Evolutionary conservation across 2,329 filamentous ascomycete species (phyloP).

Genomic region (Cordyceps cicadae): DNA sequence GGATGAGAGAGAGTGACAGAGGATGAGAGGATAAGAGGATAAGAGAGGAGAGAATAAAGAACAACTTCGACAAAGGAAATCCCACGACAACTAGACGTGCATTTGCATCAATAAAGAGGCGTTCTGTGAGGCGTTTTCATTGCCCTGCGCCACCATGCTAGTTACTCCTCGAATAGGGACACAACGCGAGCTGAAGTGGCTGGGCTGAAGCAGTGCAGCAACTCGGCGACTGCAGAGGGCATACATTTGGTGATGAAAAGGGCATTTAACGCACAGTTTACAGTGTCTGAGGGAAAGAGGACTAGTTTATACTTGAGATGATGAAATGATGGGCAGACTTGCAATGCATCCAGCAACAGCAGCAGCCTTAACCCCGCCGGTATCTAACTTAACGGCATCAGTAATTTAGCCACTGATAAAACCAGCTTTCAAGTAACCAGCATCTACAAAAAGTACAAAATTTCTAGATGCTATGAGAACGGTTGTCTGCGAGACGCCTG

Average conservation of each 20-base stretch:
- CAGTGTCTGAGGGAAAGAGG: too few species aligned
- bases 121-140: background rate
- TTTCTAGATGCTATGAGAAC: background rate
- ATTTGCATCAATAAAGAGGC: too few species aligned
- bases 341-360: background rate
- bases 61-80: too few species aligned
- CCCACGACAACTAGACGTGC: background rate
- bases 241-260: too few species aligned
- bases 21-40: too few species aligned
- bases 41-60: background rate
- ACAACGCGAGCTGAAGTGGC: conserved; percentile 3
- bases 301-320: too few species aligned
- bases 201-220: background rate
- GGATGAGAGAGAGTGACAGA: too few species aligned
- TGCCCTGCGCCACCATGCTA: background rate
- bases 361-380: background rate
- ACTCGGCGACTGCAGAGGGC: background rate
- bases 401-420: background rate
- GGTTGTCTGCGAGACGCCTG: background rate
- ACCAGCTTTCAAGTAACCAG: background rate
- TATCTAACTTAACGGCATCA: background rate
- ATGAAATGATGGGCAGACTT: background rate
- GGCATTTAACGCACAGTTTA: too few species aligned
- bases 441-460: background rate
- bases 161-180: background rate